Base-by-base conservation (phyloP, 2,329 filamentous ascomycete genomes). In the Drechslerella dactyloides region DNA sequence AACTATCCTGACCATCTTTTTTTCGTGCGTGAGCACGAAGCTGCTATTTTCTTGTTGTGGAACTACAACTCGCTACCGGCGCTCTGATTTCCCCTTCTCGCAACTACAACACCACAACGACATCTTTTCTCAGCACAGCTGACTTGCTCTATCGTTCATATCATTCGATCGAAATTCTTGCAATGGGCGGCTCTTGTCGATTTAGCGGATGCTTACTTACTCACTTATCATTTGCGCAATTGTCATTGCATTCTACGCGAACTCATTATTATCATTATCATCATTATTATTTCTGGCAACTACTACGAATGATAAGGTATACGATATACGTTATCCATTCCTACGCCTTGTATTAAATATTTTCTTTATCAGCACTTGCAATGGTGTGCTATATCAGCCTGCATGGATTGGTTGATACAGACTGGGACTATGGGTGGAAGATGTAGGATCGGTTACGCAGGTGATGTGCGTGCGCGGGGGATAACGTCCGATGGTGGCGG, bases 231-330 rank as follows among this genome's bases (percentile, higher is more conserved):
- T 13, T 42, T 42, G 37, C 37, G 4, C 37, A 17, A 5, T 17
- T 42, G 13, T 13, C 8, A 33, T 33, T 8, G 8, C 8, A 33
- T 33, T 8, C 27, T 3, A 33, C 4, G 27, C 27, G 27, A 8
- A 33, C 27, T 4, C 8, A 33, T 33, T 3, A 33, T 33, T 33
- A 3, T 8, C 8, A 8, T 8, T 33, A 33, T 4, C 27, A 4
- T 4, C 27, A 33, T 33, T 8, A 33, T 33, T 3, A 33, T 8
- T 8, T 33, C 27, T n/a, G n/a, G n/a, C n/a, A n/a, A n/a, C n/a
- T n/a, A n/a, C n/a, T n/a, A 33, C 27, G 8, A 33, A 74, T 61
- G 70, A 74, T 66, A 46, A 55, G 65, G 64, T 74, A 69, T 60
- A 57, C 70, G 46, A 68, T 21, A 37, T 37, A 13, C 8, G 2